Conservation (phyloP, 257 asterid genomes). For the Solanum tacnaense region DNA sequence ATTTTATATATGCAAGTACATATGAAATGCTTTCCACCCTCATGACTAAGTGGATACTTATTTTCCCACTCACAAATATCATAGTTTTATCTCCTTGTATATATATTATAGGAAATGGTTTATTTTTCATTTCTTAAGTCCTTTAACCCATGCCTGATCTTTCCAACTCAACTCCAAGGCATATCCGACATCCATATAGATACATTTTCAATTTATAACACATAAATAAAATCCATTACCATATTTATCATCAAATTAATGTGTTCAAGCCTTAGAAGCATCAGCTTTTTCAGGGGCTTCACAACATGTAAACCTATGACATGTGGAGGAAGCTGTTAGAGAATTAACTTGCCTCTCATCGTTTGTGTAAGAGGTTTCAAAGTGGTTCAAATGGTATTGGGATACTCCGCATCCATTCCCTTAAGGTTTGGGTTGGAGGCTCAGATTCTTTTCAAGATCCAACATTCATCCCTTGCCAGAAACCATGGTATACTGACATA, state of each 20-base stretch:
- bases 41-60: background rate
- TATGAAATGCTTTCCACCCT: background rate
- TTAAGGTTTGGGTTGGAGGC: background rate
- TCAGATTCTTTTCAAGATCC: background rate
- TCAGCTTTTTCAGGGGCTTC: background rate
- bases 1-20: background rate
- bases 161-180: background rate
- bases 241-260: background rate
- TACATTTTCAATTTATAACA: background rate
- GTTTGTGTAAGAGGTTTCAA: background rate
- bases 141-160: background rate
- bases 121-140: background rate
- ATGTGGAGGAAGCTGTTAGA: background rate
- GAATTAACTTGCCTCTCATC: background rate
- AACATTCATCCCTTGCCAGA: background rate
- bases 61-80: background rate
- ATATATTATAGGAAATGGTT: background rate
- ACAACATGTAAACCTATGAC: background rate
- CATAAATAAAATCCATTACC: background rate
- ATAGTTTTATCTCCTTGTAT: background rate
- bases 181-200: background rate
- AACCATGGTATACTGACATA: background rate
- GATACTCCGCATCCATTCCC: background rate
- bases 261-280: background rate
- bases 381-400: background rate